Conservation (phyloP, 805 yeast species). For the Starmerella roubikii region DNA sequence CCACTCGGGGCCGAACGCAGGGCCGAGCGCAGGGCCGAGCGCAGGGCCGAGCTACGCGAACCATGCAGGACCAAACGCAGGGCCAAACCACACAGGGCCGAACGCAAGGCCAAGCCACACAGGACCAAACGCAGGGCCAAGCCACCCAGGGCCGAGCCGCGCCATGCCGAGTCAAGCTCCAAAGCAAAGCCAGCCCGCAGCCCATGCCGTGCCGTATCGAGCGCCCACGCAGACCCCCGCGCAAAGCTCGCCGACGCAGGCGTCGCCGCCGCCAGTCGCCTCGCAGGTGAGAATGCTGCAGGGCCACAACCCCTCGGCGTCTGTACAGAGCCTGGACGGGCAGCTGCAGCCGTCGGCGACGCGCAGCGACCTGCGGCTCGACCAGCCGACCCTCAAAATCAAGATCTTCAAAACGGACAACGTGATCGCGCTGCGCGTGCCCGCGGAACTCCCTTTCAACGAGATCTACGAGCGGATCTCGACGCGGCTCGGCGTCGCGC, state of each 20-base stretch:
- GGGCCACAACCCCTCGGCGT: no score
- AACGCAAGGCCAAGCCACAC: no score
- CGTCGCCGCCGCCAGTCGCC: neutral
- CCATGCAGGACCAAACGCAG: no score
- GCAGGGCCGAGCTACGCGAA: no score
- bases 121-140: no score
- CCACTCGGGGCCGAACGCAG: no score
- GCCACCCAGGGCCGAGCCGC: no score
- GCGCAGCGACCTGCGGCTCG: neutral
- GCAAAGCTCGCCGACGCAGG: neutral
- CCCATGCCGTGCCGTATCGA: neutral
- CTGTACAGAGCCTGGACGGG: neutral
- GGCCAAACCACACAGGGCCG: no score
- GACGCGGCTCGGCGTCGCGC: conserved; percentile 24
- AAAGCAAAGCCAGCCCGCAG: neutral
- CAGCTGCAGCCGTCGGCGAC: neutral
- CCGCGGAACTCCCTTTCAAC: conserved; percentile 23
- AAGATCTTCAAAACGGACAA: conserved; percentile 29
- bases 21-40: no score
- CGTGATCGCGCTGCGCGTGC: conserved; percentile 29
- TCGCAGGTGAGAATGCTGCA: neutral
- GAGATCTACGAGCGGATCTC: conserved; percentile 24
- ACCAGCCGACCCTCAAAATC: conserved; percentile 23
- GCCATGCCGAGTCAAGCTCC: no score
- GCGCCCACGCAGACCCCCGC: neutral